phyloP scores from a whole-genome alignment of 2,329 filamentous ascomycete genomes.

The Colletotrichum lupini region DNA sequence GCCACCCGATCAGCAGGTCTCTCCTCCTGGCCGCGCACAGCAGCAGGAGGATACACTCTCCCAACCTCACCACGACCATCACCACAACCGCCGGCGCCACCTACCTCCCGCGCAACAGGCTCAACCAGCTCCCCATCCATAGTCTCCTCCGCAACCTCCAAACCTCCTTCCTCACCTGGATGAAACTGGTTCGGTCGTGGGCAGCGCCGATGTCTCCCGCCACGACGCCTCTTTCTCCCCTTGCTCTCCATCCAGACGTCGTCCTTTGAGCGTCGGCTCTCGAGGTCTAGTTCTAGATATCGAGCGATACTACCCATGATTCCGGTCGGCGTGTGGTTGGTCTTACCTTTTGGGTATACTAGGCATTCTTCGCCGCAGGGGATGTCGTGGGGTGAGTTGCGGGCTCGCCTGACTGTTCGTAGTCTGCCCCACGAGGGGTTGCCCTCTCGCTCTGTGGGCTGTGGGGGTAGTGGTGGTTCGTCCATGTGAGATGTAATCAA shows the following conservation, averaged over 20 bases:
- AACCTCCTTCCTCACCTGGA: background rate
- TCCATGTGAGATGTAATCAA: background rate
- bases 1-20: background rate
- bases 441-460: background rate
- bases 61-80: too few species aligned
- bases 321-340: background rate
- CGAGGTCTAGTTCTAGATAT: slow-evolving; percentile 18
- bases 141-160: background rate
- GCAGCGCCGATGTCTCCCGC: slow-evolving; percentile 5
- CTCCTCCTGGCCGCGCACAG: background rate
- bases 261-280: background rate
- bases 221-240: background rate
- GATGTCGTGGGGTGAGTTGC: slow-evolving; percentile 9
- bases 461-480: too few species aligned
- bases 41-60: background rate
- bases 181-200: slow-evolving; percentile 1
- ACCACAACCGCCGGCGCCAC: too few species aligned
- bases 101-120: background rate
- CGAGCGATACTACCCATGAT: background rate
- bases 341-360: slow-evolving; percentile 10
- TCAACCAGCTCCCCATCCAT: background rate
- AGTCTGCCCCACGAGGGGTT: background rate
- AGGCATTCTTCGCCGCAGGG: slow-evolving; percentile 11
- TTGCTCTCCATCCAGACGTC: slow-evolving; percentile 1
- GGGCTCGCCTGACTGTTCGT: slow-evolving; percentile 1